Conservation (phyloP, 2,329 filamentous ascomycete genomes). For the Zasmidium angulare region DNA sequence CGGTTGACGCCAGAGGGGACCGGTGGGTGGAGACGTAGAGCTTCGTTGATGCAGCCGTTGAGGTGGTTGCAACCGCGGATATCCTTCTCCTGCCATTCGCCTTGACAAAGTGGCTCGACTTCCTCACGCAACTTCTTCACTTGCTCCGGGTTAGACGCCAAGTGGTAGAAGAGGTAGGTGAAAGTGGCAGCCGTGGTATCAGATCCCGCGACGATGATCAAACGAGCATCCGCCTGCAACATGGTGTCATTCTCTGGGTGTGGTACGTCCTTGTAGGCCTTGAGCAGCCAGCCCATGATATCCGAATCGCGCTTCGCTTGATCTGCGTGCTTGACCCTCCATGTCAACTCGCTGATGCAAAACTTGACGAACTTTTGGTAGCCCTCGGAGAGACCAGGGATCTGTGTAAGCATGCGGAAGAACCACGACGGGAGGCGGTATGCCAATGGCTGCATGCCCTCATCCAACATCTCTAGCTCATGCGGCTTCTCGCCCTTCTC, state of each 20-base stretch:
- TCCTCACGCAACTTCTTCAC: constrained; percentile 37
- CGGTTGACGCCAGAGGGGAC: constrained; percentile 39
- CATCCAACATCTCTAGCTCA: constrained; percentile 40
- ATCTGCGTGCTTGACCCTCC: constrained; percentile 33
- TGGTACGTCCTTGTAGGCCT: constrained; percentile 30
- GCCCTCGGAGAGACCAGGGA: constrained; percentile 37
- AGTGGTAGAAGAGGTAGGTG: constrained; percentile 43
- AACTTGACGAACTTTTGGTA: constrained; percentile 41
- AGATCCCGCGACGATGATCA: constrained; percentile 43
- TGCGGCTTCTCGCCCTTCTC: constrained; percentile 36
- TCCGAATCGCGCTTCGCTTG: constrained; percentile 26
- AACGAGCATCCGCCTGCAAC: constrained; percentile 31
- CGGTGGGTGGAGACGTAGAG: constrained; percentile 44
- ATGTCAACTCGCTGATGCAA: constrained; percentile 37
- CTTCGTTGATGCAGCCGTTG: constrained; percentile 42
- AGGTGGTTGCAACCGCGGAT: constrained; percentile 31
- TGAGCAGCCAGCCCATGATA: constrained; percentile 36
- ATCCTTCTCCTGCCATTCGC: constrained; percentile 30
- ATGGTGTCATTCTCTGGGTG: constrained; percentile 30
- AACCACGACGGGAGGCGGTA: constrained; percentile 37
- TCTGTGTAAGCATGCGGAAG: constrained; percentile 34
- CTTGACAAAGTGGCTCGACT: constrained; percentile 29
- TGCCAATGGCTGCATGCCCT: constrained; percentile 35
- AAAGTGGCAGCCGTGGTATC: constrained; percentile 47
- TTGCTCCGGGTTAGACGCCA: constrained; percentile 32